phyloP scores from a whole-genome alignment of 345 rosid genomes.

The Populus davidiana region DNA sequence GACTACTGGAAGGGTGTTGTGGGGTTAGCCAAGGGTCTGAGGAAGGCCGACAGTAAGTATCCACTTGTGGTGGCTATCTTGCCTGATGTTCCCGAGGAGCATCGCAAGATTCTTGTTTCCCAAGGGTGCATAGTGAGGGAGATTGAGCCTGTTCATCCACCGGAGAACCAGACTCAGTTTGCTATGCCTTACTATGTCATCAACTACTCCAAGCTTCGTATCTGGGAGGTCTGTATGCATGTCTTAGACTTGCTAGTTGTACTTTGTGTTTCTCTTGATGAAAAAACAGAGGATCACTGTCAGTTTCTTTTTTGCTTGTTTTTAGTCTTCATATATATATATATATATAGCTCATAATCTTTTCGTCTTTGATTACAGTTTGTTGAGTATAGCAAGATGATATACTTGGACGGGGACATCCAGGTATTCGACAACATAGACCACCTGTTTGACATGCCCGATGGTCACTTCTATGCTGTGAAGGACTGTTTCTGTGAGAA shows the following conservation, averaged over 20 bases:
- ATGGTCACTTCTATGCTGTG: conserved; percentile 62
- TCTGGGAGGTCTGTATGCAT: conserved; percentile 60
- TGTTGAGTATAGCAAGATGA: conserved; percentile 65
- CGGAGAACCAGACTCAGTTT: conserved; percentile 58
- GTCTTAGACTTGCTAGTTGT: neutral
- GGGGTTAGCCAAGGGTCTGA: conserved; percentile 79
- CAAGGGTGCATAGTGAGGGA: conserved; percentile 68
- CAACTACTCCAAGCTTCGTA: conserved; percentile 85
- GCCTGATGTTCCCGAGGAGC: conserved; percentile 78
- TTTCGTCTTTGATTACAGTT: conserved; percentile 48
- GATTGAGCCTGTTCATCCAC: conserved; percentile 72
- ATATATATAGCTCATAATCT: neutral
- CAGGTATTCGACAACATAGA: conserved; percentile 75
- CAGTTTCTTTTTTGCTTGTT: neutral
- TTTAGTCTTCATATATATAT: neutral
- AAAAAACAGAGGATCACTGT: neutral
- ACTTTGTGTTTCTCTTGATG: neutral
- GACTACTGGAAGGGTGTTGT: conserved; percentile 76
- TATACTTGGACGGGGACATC: conserved; percentile 77
- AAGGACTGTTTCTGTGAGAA: conserved; percentile 84
- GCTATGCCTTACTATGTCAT: conserved; percentile 78
- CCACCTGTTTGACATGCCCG: conserved; percentile 55
- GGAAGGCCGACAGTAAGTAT: conserved; percentile 53
- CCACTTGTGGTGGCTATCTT: conserved; percentile 73
- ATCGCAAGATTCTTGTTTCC: conserved; percentile 49